Evolutionary conservation across 768 basidiomycete species (phyloP), one percentile per base, ranked within the genome.

Genomic region (Lactifluus rugatus): DNA sequence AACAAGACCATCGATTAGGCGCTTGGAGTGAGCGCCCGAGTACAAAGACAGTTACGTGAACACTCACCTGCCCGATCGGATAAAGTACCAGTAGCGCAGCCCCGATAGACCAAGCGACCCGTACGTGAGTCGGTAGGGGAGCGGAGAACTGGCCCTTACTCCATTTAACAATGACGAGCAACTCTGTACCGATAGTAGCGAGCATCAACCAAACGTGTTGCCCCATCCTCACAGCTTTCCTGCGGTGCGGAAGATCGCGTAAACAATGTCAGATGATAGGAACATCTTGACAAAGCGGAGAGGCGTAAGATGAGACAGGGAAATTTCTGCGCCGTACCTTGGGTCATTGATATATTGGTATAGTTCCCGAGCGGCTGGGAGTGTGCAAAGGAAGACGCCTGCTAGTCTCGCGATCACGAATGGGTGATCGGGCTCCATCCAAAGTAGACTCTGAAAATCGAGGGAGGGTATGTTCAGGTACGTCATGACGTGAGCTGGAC

Each of bases 371-470:
- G 85, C 87, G 14, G 91, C 90, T 11, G 90, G 90, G 32, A 93
- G 74, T n/a, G 84, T 90, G 66, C 89, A 93, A 2, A 93, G 73
- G 68, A 93, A 93, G 60, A 93, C 82, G 59, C 81, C 81, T 16
- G 81, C 83, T 10, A 93, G 78, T 34, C 79, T 72, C 31, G 81
- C 73, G 58, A 91, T 87, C 50, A 93, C 77, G 62, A 93, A 82
- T 11, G 89, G 90, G 69, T 93, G 90, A 70, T 89, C 85, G 36
- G 90, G 91, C 67, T 92, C 89, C 84, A 93, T 86, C 89, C 90
- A 92, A 37, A 93, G 75, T 60, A 83, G 64, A 72, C 72, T 70
- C 78, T 82, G 76, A 65, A 56, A 34, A 52, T 47, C 36, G 46
- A 56, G 14, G 21, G 21, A 49, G 5, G 37, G 19, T 41, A 48